Evolutionary conservation across 345 rosid genomes (phyloP), one percentile per base, ranked within the genome.

Genomic region (Streptanthus diversifolius): DNA sequence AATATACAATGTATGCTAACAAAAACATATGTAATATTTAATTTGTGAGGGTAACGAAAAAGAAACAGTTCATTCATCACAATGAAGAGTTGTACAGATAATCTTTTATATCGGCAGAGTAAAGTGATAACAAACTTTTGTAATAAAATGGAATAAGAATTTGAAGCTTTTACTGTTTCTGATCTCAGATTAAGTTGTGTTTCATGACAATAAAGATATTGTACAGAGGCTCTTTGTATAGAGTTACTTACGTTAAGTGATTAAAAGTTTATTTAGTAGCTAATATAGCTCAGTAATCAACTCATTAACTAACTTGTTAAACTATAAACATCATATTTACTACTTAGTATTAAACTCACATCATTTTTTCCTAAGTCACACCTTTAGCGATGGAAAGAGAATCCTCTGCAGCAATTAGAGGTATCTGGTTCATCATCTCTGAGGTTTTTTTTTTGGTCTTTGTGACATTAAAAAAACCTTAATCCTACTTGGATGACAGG

Each of bases 401-500:
- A 35, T 9, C 39, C 39, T 35, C 11, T 35, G 39, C 12, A 8
- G 0, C 3, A 35, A 2, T 2, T 9, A 8, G 12, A 35, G 4
- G 3, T 32, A 29, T 29, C n/a, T n/a, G n/a, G n/a, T n/a, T n/a
- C n/a, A n/a, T n/a, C n/a, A n/a, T n/a, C n/a, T n/a, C n/a, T n/a
- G n/a, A n/a, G n/a, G n/a, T 5, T 29, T 8, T 39, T 13, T 13
- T 14, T 5, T 40, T 10, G 27, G 27, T 48, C 25, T 48, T 21
- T 10, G 13, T 47, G 19, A 29, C 30, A 29, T 29, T 43, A 3
- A 1, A 41, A 43, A 43, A 41, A 1, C 3, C 2, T 15, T 3
- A 55, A 33, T 25, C 72, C 39, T 39, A 73, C 45, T 3, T 43
- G 63, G 64, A 68, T 54, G 75, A 53, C 70, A 69, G 75, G 25